A percentile compares a stretch with the other conserved stretches of the same genome.
phyloP scores from a whole-genome alignment of 1,284 basidiomycete genomes.

The Ceratobasidium sp. region DNA sequence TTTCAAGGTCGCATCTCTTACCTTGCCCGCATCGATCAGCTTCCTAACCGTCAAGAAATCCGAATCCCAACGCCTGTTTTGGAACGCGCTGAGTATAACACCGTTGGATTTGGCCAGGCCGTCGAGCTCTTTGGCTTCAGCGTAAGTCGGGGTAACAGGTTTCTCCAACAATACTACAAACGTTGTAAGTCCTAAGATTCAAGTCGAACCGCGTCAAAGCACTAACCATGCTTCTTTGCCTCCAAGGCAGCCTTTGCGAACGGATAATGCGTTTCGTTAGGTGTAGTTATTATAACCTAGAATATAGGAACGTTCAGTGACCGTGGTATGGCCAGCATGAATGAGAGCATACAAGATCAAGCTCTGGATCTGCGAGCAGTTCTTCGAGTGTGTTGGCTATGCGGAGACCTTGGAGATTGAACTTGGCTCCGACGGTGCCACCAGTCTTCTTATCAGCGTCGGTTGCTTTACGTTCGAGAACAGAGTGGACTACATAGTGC shows the following conservation, averaged over 20 bases:
- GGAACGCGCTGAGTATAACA: conserved; percentile 70
- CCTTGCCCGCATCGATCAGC: conserved; percentile 66
- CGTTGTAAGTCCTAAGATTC: conserved; percentile 4
- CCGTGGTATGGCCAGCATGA: not conserved
- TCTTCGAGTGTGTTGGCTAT: conserved; percentile 58
- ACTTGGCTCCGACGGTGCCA: conserved; percentile 47
- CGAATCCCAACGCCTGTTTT: conserved; percentile 87
- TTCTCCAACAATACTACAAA: conserved; percentile 84
- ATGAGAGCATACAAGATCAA: conserved; percentile 52
- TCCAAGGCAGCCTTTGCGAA: conserved; percentile 57
- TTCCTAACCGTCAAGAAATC: conserved; percentile 83
- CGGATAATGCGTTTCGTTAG: conserved; percentile 83
- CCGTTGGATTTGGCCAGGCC: conserved; percentile 75
- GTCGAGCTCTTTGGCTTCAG: conserved; percentile 77
- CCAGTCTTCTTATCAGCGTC: conserved; percentile 49
- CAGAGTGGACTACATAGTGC: conserved; percentile 54
- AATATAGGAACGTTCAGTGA: not conserved
- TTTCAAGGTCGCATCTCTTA: conserved; percentile 64
- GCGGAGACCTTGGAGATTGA: conserved; percentile 50
- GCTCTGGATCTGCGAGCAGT: conserved; percentile 57
- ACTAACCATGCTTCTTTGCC: conserved; percentile 78
- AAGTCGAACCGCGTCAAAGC: not conserved
- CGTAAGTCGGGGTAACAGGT: conserved; percentile 77
- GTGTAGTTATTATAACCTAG: conserved; percentile 76
- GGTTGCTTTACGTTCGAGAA: conserved; percentile 56